Conservation (phyloP, 1,284 basidiomycete genomes). For the Ustilago tritici region DNA sequence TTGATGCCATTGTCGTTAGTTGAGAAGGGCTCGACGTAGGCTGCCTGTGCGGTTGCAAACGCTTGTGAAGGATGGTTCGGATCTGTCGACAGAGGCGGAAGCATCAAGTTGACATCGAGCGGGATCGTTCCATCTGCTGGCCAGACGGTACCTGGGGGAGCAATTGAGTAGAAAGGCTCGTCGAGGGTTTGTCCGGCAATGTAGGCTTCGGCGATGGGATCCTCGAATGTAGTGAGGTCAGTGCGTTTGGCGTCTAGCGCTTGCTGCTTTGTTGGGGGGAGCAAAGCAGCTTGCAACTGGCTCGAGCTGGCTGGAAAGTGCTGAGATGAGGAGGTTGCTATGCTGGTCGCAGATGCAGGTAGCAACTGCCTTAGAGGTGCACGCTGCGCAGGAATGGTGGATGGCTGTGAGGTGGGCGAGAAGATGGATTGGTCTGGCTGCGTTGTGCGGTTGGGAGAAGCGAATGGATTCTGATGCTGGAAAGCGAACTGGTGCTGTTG, state of each 20-base stretch:
- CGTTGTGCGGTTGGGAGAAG: slow-evolving; percentile 1
- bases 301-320: slow-evolving; percentile 12
- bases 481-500: slow-evolving; percentile 19
- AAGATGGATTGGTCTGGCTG: slow-evolving; percentile 19
- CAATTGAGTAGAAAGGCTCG: slow-evolving; percentile 49
- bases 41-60: slow-evolving; percentile 22
- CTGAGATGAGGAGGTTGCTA: slow-evolving; percentile 7
- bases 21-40: slow-evolving; percentile 19
- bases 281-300: slow-evolving; percentile 15
- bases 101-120: slow-evolving; percentile 26
- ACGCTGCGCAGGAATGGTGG: slow-evolving; percentile 5
- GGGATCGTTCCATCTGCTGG: slow-evolving; percentile 25
- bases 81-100: slow-evolving; percentile 1
- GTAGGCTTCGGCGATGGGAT: slow-evolving; percentile 49
- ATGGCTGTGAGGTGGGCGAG: slow-evolving; percentile 17
- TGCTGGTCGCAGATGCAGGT: neutral
- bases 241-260: slow-evolving; percentile 12
- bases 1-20: slow-evolving; percentile 6
- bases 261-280: slow-evolving; percentile 2
- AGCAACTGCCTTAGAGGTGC: slow-evolving; percentile 15
- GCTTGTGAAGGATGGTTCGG: slow-evolving; percentile 16
- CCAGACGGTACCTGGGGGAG: slow-evolving; percentile 22
- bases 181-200: slow-evolving; percentile 39
- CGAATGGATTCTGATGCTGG: slow-evolving; percentile 18
- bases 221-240: slow-evolving; percentile 45